A percentile compares a stretch with the other conserved stretches of the same genome.
Evolutionary conservation across 1,139 yeast genomes (phyloP).

Genomic region (Kodamaea alishanica): DNA sequence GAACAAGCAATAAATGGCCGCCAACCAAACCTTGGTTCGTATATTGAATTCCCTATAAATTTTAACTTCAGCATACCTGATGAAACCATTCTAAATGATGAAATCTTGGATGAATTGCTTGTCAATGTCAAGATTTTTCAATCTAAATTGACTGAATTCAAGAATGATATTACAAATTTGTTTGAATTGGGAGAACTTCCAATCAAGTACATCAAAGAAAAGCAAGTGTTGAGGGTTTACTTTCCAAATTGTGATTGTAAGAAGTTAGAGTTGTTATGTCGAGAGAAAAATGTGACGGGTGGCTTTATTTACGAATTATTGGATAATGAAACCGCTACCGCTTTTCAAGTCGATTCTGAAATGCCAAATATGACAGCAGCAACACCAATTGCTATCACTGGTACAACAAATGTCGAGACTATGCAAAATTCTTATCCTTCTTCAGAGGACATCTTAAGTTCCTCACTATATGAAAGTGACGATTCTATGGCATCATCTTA

Average conservation of each 20-base stretch:
- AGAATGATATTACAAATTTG: conserved; percentile 33
- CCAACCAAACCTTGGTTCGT: conserved; percentile 34
- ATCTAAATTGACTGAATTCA: conserved; percentile 33
- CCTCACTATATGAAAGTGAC: conserved; percentile 16
- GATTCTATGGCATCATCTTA: conserved; percentile 14
- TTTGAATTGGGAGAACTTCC: conserved; percentile 52
- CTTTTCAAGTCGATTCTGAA: no score
- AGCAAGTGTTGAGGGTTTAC: conserved; percentile 44
- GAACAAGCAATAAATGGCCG: conserved; percentile 14
- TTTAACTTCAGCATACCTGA: conserved; percentile 42
- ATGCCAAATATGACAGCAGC: background rate
- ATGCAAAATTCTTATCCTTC: background rate
- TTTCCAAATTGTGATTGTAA: conserved; percentile 55
- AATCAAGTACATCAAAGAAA: conserved; percentile 32
- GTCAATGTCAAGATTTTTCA: conserved; percentile 30
- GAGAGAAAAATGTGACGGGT: conserved; percentile 47
- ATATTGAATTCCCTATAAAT: conserved; percentile 50
- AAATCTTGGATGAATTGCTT: conserved; percentile 40
- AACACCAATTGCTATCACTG: background rate
- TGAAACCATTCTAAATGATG: conserved; percentile 48
- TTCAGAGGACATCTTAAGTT: conserved; percentile 24
- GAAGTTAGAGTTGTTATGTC: conserved; percentile 47
- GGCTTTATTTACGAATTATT: conserved; percentile 44
- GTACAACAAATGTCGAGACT: no score
- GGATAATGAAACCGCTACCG: conserved; percentile 3